Evolutionary conservation across 148 eudicot species (phyloP), one percentile per base, ranked within the genome.

Genomic region (Limonium bicolor): DNA sequence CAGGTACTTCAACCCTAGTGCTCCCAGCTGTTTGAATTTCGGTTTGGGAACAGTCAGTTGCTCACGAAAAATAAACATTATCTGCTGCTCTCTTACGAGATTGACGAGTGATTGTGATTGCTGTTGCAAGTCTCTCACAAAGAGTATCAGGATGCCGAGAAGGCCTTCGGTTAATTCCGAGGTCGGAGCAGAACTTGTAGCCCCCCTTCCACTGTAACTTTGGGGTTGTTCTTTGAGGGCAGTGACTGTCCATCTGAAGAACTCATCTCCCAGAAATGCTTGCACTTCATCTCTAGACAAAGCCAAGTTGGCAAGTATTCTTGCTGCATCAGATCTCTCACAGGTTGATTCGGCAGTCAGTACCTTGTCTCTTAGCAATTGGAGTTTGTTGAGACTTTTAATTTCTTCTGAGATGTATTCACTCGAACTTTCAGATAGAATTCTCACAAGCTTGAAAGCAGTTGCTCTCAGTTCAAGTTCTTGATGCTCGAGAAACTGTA

Each of bases 121-220:
- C 10, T 59, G 33, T 37, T 74, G 70, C 24, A 50, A 26, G 36
- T 49, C 61, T 47, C 49, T 60, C n/a, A 71, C 65, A 51, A 67
- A 73, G 69, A 70, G 86, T 17, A 78, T 66, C 36, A 74, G 36
- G 33, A 78, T 58, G 35, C 86, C 86, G 4, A 78, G 74, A 46
- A 78, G 74, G 44, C 86, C 86, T 62, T 78, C 86, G 21, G 55
- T 46, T 72, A 74, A 50, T 57, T 15, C 53, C 33, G 74, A 47
- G 6, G 62, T 32, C n/a, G n/a, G n/a, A n/a, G n/a, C n/a, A 13
- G 69, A 52, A 41, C 61, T 50, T 3, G 59, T 39, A 16, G 46
- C 52, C 53, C 74, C 51, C 4, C 46, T 27, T 36, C 66, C 62
- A 36, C 17, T 66, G 27, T 62, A 32, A 50, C 37, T 26, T 2